Evolutionary conservation across 805 yeast species (phyloP).

Genomic region (Ogataea polymorpha): DNA sequence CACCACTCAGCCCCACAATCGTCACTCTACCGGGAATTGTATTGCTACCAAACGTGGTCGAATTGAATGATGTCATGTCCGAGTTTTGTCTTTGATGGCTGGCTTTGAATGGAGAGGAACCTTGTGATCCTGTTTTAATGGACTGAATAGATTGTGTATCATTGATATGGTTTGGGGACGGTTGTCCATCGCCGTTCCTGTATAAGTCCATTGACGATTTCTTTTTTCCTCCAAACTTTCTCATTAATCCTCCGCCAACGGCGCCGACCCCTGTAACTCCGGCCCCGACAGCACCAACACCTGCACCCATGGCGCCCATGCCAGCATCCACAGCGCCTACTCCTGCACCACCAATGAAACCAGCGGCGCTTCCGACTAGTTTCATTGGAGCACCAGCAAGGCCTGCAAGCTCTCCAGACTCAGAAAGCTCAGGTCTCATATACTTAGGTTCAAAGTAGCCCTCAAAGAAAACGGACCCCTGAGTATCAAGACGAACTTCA

Average conservation of each 20-base stretch:
- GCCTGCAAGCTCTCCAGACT: conserved; percentile 42
- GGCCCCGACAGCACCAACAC: conserved; percentile 40
- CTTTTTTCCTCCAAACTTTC: conserved; percentile 16
- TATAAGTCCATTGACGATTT: conserved; percentile 19
- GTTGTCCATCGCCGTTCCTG: conserved; percentile 12
- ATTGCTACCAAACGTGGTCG: conserved; percentile 35
- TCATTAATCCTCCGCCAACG: conserved; percentile 34
- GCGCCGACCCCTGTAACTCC: conserved; percentile 43
- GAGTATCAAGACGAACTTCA: conserved; percentile 54
- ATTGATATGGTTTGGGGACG: conserved; percentile 24
- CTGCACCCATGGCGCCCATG: conserved; percentile 39
- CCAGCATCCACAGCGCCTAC: conserved; percentile 43
- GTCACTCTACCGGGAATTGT: conserved; percentile 54
- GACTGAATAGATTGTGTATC: conserved; percentile 40
- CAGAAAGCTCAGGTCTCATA: conserved; percentile 56
- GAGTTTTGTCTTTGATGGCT: conserved; percentile 22
- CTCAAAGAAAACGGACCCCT: conserved; percentile 55
- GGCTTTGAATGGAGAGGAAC: conserved; percentile 13
- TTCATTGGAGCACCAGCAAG: conserved; percentile 34
- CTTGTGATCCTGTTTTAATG: conserved; percentile 22
- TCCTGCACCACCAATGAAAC: conserved; percentile 38
- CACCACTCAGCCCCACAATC: conserved; percentile 37
- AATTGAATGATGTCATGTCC: conserved; percentile 36
- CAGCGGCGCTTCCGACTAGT: conserved; percentile 37
- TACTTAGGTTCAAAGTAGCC: conserved; percentile 64